Evolutionary conservation across 2,329 filamentous ascomycete species (phyloP).

Genomic region (Geosmithia putterillii): DNA sequence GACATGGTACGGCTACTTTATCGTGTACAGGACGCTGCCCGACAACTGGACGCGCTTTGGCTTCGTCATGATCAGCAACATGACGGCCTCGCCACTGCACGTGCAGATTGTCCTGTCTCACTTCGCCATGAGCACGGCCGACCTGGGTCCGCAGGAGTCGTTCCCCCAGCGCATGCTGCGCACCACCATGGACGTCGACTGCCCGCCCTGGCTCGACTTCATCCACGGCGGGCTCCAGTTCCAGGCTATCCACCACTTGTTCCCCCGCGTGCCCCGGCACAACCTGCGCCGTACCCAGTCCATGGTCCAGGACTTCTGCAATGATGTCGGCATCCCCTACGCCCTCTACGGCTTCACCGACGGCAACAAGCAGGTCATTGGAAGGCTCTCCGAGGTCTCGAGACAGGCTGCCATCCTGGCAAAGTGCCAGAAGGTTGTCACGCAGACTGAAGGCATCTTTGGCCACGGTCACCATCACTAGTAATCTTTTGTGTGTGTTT

Average conservation of each 20-base stretch:
- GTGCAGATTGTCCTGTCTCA: slow-evolving; percentile 62
- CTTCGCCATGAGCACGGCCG: slow-evolving; percentile 49
- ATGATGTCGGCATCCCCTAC: slow-evolving; percentile 74
- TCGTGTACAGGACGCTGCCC: slow-evolving; percentile 35
- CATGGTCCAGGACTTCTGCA: slow-evolving; percentile 69
- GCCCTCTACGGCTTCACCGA: slow-evolving; percentile 75
- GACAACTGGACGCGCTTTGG: slow-evolving; percentile 52
- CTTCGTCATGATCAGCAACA: slow-evolving; percentile 53
- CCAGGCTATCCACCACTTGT: slow-evolving; percentile 79
- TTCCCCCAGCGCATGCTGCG: slow-evolving; percentile 86
- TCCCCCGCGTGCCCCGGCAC: slow-evolving; percentile 71
- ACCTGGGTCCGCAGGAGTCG: slow-evolving; percentile 72
- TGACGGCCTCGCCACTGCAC: slow-evolving; percentile 55
- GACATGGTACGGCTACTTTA: slow-evolving; percentile 45
- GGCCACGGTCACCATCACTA: not conserved
- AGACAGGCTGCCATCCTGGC: slow-evolving; percentile 66
- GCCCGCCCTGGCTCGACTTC: slow-evolving; percentile 78
- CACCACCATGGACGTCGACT: slow-evolving; percentile 90
- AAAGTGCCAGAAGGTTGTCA: slow-evolving; percentile 53
- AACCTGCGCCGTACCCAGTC: slow-evolving; percentile 67
- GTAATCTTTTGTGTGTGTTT: not conserved
- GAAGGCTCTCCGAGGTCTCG: slow-evolving; percentile 64
- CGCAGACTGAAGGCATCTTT: slow-evolving; percentile 13
- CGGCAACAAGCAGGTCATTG: slow-evolving; percentile 71
- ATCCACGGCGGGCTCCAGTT: slow-evolving; percentile 84